Evolutionary conservation across 73 alveolate genomes (phyloP).

Genomic region (Paramecium biaurelia): DNA sequence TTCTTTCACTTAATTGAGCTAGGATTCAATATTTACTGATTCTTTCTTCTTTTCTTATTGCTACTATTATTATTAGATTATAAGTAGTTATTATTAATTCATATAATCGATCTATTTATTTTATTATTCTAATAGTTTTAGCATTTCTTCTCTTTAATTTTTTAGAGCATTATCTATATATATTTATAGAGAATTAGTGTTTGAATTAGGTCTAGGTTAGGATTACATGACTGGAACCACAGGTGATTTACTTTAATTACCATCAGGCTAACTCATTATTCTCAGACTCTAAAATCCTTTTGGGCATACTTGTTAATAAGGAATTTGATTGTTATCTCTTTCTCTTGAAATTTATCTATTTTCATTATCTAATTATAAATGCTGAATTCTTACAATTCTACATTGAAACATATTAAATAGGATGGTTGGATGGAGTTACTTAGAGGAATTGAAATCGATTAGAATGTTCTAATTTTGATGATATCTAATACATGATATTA

Average conservation of each 20-base stretch:
- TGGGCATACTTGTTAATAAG: neutral
- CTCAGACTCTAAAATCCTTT: neutral
- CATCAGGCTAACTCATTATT: neutral
- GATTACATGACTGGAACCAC: neutral
- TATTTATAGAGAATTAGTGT: neutral
- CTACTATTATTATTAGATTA: neutral
- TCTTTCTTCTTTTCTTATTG: neutral
- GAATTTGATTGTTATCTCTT: neutral
- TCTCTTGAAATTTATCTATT: neutral
- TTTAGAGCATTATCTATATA: neutral
- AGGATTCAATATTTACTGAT: neutral
- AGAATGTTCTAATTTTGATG: neutral
- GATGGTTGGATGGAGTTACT: neutral
- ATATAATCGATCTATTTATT: neutral
- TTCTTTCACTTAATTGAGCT: neutral
- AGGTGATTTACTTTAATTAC: neutral
- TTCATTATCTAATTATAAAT: neutral
- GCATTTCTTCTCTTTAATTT: slow-evolving; percentile 11
- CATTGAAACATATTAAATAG: neutral
- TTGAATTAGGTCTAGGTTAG: neutral
- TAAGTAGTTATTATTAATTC: neutral
- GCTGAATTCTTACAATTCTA: neutral
- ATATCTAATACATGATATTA: neutral
- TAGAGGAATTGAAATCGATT: neutral
- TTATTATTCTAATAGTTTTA: neutral